These are phyloP conservation scores for Primulina eburnea DNA, from an alignment of 257 asterid species.

Conservation along the genomic window DNA sequence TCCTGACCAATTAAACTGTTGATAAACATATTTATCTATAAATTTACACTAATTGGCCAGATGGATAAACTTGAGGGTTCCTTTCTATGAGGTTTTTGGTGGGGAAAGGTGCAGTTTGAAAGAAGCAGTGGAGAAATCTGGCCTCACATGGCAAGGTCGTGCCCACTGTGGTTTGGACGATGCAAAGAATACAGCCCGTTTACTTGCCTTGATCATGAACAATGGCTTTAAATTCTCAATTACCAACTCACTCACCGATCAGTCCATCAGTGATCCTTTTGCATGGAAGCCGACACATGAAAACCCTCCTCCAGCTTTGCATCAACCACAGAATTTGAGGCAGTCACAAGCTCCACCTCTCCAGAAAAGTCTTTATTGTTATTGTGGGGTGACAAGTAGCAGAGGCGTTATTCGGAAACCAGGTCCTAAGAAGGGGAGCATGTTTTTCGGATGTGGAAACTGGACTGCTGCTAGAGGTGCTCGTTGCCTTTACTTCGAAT, in stretches of 20 bases:
- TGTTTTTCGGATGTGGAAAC: constrained; percentile 78
- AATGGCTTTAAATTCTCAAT: constrained; percentile 68
- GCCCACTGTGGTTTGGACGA: constrained; percentile 93
- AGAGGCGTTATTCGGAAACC: constrained; percentile 65
- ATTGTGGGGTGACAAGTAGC: constrained; percentile 77
- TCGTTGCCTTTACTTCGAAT: constrained; percentile 77
- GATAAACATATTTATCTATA: constrained; percentile 10
- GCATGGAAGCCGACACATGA: constrained; percentile 48
- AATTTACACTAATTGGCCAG: constrained; percentile 36
- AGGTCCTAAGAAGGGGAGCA: constrained; percentile 81
- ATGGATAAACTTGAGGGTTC: constrained; percentile 89
- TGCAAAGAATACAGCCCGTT: constrained; percentile 84
- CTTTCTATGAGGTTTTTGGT: constrained; percentile 74
- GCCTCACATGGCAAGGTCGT: constrained; percentile 87
- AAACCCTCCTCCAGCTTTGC: constrained; percentile 33
- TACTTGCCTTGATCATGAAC: constrained; percentile 62
- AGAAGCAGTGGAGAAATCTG: constrained; percentile 82
- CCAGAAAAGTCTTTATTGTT: constrained; percentile 50
- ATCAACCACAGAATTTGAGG: constrained; percentile 46
- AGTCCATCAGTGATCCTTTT: constrained; percentile 40
- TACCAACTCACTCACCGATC: constrained; percentile 58
- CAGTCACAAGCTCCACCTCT: constrained; percentile 35
- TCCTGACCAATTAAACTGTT: constrained; percentile 11
- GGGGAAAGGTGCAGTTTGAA: constrained; percentile 71
- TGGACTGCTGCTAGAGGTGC: constrained; percentile 86